phyloP scores from a whole-genome alignment of 2,329 filamentous ascomycete species.

The Lasiodiplodia theobromae region DNA sequence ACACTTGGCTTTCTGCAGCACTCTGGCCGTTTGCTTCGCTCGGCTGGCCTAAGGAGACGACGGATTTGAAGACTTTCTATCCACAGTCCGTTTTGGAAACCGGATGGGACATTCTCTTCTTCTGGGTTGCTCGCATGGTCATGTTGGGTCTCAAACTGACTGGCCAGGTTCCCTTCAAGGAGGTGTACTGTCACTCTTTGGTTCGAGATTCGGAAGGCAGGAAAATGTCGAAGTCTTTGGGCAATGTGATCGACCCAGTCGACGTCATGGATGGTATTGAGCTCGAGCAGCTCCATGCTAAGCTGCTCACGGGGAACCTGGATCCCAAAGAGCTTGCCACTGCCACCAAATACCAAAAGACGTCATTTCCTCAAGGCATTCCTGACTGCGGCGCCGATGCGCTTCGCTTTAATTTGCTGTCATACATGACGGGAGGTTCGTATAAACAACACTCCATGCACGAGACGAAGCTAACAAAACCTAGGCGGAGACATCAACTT shows the following conservation, averaged over 20 bases:
- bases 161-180: slow-evolving; percentile 87
- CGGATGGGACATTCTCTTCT: slow-evolving; percentile 94
- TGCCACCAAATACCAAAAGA: slow-evolving; percentile 92
- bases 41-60: slow-evolving; percentile 31
- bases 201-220: slow-evolving; percentile 92
- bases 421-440: slow-evolving; percentile 82
- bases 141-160: slow-evolving; percentile 93
- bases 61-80: slow-evolving; percentile 26
- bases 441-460: too few species aligned
- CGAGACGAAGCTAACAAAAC: too few species aligned
- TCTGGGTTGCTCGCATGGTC: slow-evolving; percentile 96
- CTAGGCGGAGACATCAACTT: slow-evolving; percentile 72
- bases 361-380: slow-evolving; percentile 91
- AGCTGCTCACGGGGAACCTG: slow-evolving; percentile 82
- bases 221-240: slow-evolving; percentile 97
- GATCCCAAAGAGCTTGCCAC: slow-evolving; percentile 82
- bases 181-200: slow-evolving; percentile 96
- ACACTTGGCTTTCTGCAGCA: slow-evolving; percentile 95
- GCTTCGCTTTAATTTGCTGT: slow-evolving; percentile 85
- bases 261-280: slow-evolving; percentile 90
- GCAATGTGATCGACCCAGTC: slow-evolving; percentile 93
- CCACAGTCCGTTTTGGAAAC: slow-evolving; percentile 80
- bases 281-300: slow-evolving; percentile 78
- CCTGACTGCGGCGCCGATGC: slow-evolving; percentile 94
- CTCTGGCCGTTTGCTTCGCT: slow-evolving; percentile 50